Evolutionary conservation across 352 stramenopile genomes (phyloP).

Genomic region (Pilasporangium apinafurcum): DNA sequence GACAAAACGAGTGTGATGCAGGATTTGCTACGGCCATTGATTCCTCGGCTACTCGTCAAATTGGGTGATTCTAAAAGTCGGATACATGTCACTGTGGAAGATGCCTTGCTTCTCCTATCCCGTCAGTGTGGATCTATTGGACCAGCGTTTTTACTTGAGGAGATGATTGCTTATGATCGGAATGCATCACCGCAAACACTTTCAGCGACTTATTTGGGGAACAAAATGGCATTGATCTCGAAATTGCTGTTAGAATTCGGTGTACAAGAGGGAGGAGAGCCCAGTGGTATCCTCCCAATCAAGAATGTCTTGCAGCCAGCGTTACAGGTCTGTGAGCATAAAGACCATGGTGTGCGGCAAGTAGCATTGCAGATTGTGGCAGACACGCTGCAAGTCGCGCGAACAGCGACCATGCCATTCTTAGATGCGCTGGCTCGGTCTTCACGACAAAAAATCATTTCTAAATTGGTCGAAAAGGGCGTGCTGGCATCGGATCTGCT

Average conservation of each 20-base stretch:
- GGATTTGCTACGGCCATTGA: slow-evolving; percentile 55
- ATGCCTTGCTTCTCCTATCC: slow-evolving; percentile 63
- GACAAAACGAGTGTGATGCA: slow-evolving; percentile 21
- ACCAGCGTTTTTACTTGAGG: slow-evolving; percentile 63
- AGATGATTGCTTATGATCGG: slow-evolving; percentile 66
- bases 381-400: slow-evolving; percentile 52
- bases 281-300: slow-evolving; percentile 32
- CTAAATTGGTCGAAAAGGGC: slow-evolving; percentile 64
- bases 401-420: slow-evolving; percentile 58
- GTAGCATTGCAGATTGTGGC: slow-evolving; percentile 65
- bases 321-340: slow-evolving; percentile 65
- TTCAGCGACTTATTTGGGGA: slow-evolving; percentile 49
- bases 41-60: slow-evolving; percentile 64
- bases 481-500: slow-evolving; percentile 72
- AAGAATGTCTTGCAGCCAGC: slow-evolving; percentile 65
- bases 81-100: slow-evolving; percentile 64
- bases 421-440: slow-evolving; percentile 55
- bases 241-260: slow-evolving; percentile 80
- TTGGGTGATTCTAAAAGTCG: slow-evolving; percentile 71
- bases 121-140: slow-evolving; percentile 53
- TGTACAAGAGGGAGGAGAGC: slow-evolving; percentile 43
- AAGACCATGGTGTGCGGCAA: slow-evolving; percentile 59
- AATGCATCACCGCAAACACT: slow-evolving; percentile 41
- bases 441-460: slow-evolving; percentile 75
- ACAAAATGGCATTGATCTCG: slow-evolving; percentile 65